Conservation (phyloP, 2,329 filamentous ascomycete species). For the Fusarium equiseti region DNA sequence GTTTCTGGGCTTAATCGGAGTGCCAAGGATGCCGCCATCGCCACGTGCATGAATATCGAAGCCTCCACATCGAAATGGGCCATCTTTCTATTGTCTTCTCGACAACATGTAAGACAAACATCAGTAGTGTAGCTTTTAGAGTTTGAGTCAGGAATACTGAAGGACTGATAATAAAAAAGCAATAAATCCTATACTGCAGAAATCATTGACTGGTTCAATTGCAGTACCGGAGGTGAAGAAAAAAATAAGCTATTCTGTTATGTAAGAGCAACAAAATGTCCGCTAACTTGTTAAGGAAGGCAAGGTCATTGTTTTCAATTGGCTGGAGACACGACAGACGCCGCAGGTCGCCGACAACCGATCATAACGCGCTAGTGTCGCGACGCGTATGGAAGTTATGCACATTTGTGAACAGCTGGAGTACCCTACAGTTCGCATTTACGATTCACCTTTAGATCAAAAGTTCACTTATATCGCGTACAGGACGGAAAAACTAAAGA, state of each 20-base stretch:
- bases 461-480: rapidly evolving
- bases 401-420: neutral
- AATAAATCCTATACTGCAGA: neutral
- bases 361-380: neutral
- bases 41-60: neutral
- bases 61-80: neutral
- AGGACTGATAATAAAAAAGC: neutral
- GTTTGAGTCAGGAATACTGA: no score
- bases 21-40: neutral
- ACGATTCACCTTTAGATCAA: rapidly evolving
- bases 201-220: neutral
- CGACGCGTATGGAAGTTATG: neutral
- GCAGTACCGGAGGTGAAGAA: neutral
- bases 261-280: neutral
- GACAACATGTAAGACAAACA: no score
- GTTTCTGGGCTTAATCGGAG: neutral
- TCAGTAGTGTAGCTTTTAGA: no score
- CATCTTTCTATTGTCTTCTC: neutral
- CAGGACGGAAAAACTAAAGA: rapidly evolving
- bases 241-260: neutral
- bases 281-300: neutral
- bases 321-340: neutral
- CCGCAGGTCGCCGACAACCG: neutral
- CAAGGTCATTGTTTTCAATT: neutral
- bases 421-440: rapidly evolving